phyloP scores from a whole-genome alignment of 2,329 filamentous ascomycete species.

The Zarea fungicola region DNA sequence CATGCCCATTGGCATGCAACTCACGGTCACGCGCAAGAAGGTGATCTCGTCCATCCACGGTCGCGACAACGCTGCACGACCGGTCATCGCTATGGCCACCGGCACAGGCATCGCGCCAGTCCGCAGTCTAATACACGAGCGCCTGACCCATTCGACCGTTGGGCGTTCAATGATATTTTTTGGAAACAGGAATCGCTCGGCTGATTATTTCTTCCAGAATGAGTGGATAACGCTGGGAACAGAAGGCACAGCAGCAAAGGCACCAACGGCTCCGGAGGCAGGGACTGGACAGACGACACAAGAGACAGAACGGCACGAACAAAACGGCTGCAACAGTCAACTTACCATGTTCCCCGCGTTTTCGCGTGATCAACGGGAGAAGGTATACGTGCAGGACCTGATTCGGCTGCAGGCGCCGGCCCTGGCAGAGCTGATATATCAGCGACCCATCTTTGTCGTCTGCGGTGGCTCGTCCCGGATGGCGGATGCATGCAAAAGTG shows the following conservation, averaged over 20 bases:
- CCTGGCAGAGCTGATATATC: slow-evolving; percentile 29
- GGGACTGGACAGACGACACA: not conserved
- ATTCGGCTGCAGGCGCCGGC: slow-evolving; percentile 38
- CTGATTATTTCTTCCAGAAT: slow-evolving; percentile 75
- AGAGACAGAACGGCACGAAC: no score
- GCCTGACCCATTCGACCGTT: slow-evolving; percentile 31
- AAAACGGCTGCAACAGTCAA: not conserved
- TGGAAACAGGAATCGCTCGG: slow-evolving; percentile 67
- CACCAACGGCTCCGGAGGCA: not conserved
- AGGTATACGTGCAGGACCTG: slow-evolving; percentile 53
- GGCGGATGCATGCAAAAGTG: slow-evolving; percentile 49
- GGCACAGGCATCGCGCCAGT: slow-evolving; percentile 86
- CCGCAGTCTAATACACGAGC: slow-evolving; percentile 73
- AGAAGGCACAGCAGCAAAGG: slow-evolving; percentile 3
- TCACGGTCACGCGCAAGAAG: slow-evolving; percentile 56
- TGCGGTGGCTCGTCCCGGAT: slow-evolving; percentile 56
- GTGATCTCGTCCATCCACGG: slow-evolving; percentile 38
- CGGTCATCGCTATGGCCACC: slow-evolving; percentile 73
- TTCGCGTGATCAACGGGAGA: slow-evolving; percentile 42
- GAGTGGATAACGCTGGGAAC: slow-evolving; percentile 57
- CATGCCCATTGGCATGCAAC: slow-evolving; percentile 50
- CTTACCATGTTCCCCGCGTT: slow-evolving; percentile 41
- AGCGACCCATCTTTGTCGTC: slow-evolving; percentile 43
- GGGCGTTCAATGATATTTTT: slow-evolving; percentile 65
- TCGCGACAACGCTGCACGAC: slow-evolving; percentile 34